Conservation (phyloP, 495 filamentous ascomycete genomes). For the Podospora australis region DNA sequence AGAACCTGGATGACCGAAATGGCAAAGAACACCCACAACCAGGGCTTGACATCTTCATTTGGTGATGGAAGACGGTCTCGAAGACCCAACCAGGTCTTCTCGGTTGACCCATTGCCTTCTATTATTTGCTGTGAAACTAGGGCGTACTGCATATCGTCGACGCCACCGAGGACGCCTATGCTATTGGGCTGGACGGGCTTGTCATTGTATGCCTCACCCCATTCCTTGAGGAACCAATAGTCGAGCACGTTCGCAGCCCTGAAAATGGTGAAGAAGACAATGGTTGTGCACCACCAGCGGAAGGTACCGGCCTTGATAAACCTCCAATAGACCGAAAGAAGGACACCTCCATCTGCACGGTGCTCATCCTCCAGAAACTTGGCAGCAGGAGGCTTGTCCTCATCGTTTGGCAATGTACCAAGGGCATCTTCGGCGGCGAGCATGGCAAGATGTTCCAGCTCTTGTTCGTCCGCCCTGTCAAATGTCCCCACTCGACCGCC, state of each 20-base stretch:
- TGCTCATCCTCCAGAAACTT: conserved; percentile 81
- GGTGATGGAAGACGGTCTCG: conserved; percentile 52
- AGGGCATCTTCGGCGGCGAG: not conserved
- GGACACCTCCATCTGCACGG: conserved; percentile 67
- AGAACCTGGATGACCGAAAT: conserved; percentile 55
- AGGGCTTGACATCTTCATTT: conserved; percentile 60
- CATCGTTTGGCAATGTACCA: conserved; percentile 12
- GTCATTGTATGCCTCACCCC: conserved; percentile 66
- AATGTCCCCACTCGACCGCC: conserved; percentile 46
- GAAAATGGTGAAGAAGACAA: conserved; percentile 52
- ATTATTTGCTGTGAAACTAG: not conserved
- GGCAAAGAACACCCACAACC: conserved; percentile 61
- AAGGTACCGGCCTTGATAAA: conserved; percentile 74
- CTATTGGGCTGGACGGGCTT: not conserved
- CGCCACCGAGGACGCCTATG: not conserved
- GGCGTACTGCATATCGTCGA: not conserved
- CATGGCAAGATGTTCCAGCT: conserved; percentile 17
- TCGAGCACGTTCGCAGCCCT: conserved; percentile 55
- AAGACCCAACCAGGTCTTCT: conserved; percentile 38
- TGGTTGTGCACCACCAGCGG: conserved; percentile 59
- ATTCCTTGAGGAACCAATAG: conserved; percentile 77
- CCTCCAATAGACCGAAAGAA: conserved; percentile 69
- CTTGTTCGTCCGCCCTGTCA: conserved; percentile 27
- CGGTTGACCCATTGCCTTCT: not conserved
- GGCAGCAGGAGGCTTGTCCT: conserved; percentile 47